Evolutionary conservation across 345 rosid species (phyloP).

Genomic region (Clausena lansium): DNA sequence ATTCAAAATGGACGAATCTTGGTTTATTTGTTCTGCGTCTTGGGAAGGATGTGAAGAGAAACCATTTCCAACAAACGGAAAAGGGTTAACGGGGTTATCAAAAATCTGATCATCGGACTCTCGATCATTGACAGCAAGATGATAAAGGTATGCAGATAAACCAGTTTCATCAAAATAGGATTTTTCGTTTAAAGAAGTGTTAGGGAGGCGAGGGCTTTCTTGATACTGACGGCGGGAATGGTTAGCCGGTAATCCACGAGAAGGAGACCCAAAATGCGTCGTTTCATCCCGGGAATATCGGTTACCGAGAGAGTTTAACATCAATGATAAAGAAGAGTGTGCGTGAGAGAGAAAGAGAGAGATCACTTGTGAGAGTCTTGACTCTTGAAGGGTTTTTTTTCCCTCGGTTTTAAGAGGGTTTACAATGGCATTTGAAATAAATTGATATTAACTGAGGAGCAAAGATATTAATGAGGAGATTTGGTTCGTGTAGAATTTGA

Average conservation of each 20-base stretch:
- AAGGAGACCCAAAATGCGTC: background rate
- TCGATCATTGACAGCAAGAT: constrained; percentile 22
- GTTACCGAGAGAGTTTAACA: background rate
- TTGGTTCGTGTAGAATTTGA: background rate
- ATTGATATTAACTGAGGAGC: background rate
- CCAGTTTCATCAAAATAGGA: constrained; percentile 17
- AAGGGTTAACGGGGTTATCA: background rate
- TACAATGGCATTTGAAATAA: background rate
- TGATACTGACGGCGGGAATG: background rate
- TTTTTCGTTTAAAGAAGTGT: constrained; percentile 5
- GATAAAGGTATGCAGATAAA: constrained; percentile 22
- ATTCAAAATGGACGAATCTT: background rate
- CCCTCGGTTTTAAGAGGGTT: constrained; percentile 1
- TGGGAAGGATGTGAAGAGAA: background rate
- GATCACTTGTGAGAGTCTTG: too few relatives aligned
- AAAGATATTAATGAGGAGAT: constrained; percentile 10
- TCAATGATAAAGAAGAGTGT: background rate
- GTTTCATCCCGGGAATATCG: background rate
- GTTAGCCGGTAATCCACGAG: too few relatives aligned
- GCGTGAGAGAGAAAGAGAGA: background rate
- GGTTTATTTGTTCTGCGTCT: background rate
- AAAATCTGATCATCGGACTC: background rate
- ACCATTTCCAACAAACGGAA: background rate
- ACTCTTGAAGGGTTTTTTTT: constrained; percentile 12
- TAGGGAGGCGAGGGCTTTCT: background rate